Percentiles rank a stretch among this genome's conserved stretches.
These are phyloP conservation scores for Arthrobotrys megalospora DNA, from an alignment of 2,329 filamentous ascomycete species.

Conservation along the genomic window DNA sequence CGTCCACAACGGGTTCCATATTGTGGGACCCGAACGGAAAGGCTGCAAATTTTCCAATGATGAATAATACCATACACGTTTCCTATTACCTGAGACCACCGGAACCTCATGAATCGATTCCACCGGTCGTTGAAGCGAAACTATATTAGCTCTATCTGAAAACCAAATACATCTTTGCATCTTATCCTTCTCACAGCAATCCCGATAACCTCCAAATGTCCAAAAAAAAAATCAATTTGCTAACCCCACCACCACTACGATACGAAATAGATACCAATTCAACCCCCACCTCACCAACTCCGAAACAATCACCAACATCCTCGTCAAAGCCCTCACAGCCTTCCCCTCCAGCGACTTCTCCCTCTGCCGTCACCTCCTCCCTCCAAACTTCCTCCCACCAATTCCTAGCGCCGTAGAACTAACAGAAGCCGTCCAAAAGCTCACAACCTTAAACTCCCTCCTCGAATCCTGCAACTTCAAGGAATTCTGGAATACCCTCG, in stretches of 20 bases:
- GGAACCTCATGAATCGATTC: slow-evolving; percentile 77
- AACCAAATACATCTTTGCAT: slow-evolving; percentile 37
- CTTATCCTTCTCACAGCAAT: slow-evolving; percentile 3
- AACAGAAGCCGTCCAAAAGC: slow-evolving; percentile 90
- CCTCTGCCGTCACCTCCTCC: slow-evolving; percentile 92
- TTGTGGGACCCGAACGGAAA: background rate
- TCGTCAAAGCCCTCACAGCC: slow-evolving; percentile 96
- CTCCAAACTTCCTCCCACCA: slow-evolving; percentile 80
- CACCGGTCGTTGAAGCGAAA: slow-evolving; percentile 61
- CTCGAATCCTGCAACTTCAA: slow-evolving; percentile 92
- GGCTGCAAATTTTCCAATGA: slow-evolving; percentile 71
- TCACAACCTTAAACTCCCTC: slow-evolving; percentile 85
- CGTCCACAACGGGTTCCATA: background rate
- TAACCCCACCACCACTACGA: slow-evolving; percentile 49
- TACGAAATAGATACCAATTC: slow-evolving; percentile 92
- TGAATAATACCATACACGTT: slow-evolving; percentile 85
- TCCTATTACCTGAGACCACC: slow-evolving; percentile 93
- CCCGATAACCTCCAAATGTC: no score
- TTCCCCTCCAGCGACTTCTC: slow-evolving; percentile 97
- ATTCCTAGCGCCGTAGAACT: slow-evolving; percentile 76
- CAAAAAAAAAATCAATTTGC: background rate
- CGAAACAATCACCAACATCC: slow-evolving; percentile 98
- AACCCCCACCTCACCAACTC: slow-evolving; percentile 98
- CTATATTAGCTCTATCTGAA: slow-evolving; percentile 83
- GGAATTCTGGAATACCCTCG: slow-evolving; percentile 91